phyloP scores from a whole-genome alignment of 345 rosid species.

The Hibiscus mutabilis region DNA sequence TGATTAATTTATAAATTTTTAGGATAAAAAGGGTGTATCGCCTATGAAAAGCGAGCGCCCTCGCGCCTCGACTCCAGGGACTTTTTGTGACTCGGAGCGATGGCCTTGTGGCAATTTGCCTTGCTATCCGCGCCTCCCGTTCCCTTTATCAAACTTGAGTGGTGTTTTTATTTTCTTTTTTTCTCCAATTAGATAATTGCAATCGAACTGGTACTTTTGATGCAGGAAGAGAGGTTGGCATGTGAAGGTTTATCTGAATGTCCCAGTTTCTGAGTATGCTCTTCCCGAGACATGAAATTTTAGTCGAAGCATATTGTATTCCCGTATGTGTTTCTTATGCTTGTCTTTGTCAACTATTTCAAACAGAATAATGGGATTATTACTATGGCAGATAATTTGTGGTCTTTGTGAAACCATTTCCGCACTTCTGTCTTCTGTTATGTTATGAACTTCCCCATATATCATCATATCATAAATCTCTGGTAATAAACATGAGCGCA shows the following conservation, averaged over 20 bases:
- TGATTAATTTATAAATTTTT: too few relatives aligned
- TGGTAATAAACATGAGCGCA: not conserved
- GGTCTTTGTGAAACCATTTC: not conserved
- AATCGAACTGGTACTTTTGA: not conserved
- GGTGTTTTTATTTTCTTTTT: not conserved
- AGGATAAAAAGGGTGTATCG: too few relatives aligned
- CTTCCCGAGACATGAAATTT: not conserved
- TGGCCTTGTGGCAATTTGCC: not conserved
- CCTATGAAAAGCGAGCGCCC: too few relatives aligned
- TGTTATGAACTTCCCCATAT: not conserved
- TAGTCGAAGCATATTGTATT: not conserved
- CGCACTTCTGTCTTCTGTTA: too few relatives aligned
- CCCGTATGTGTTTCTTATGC: not conserved
- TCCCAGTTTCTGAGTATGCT: not conserved
- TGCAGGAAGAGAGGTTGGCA: not conserved
- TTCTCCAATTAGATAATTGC: not conserved
- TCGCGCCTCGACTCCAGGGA: too few relatives aligned
- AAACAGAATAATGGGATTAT: not conserved
- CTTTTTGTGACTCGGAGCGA: too few relatives aligned
- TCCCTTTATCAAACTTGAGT: not conserved
- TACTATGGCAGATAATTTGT: not conserved
- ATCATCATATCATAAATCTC: not conserved
- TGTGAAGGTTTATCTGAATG: not conserved
- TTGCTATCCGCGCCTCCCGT: too few relatives aligned
- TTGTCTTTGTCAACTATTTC: not conserved